Evolutionary conservation across 2,329 filamentous ascomycete species (phyloP), one percentile per base, ranked within the genome.

Genomic region (Trichoderma simmonsii): DNA sequence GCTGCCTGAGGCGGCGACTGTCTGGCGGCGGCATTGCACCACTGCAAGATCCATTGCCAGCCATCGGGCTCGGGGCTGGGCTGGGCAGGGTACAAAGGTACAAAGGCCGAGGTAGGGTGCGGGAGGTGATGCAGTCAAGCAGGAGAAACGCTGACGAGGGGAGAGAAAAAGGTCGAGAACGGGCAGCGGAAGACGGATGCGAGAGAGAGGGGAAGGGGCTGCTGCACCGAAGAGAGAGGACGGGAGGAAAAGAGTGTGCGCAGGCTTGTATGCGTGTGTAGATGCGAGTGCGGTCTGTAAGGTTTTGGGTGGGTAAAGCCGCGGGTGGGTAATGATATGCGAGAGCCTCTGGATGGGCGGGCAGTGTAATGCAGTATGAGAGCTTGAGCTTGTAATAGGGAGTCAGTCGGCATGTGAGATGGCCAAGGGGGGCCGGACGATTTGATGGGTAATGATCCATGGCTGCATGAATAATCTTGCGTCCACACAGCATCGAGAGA

Each of bases 151-250:
- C 54, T 26, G 60, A 30, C 51, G 54, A 30, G 28, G 26, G 36
- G 15, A 64, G 57, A 21, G 32, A 43, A 32, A 12, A 48, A 39
- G 63, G 43, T 24, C 21, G 57, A 51, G 24, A 57, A 26, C 26
- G 68, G 69, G 30, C 28, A 70, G 56, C 57, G 66, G 57, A 28
- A 43, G 43, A 32, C 67, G 39, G 67, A 36, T 62, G 67, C 57
- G 69, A 65, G 61, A 32, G 69, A 71, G 69, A 34, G 60, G 61
- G 68, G 68, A 26, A 62, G 43, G 39, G 60, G 59, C 32, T 32
- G 67, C 57, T 26, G 67, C 67, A 54, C 67, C 32, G n/a, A 69
- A 32, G 57, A 70, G 36, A 51, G 18, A 24, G 15, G 15, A 26
- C 14, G 39, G 15, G 15, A 24, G 18, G 26, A 56, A n/a, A 48